Evolutionary conservation across 805 yeast species (phyloP), one percentile per base, ranked within the genome.

Genomic region (Lipomyces kockii): DNA sequence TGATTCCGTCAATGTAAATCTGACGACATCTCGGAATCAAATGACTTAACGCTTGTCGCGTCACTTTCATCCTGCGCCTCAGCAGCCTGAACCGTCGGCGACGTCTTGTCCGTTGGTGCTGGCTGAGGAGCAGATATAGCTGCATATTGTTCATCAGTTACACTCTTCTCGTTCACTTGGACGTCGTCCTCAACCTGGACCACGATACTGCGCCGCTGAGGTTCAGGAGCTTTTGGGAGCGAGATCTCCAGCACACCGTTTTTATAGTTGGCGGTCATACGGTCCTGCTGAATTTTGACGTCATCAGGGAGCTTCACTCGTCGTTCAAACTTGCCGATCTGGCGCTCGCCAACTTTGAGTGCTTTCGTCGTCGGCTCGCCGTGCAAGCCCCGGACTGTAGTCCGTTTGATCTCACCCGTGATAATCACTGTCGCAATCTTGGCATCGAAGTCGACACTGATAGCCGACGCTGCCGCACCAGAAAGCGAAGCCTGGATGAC

Each of bases 161-260:
- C 49, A n/a, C 2, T 29, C n/a, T 27, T n/a, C 12, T 2, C 51
- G 43, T 57, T n/a, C 46, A 20, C 20, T 14, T 14, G 37, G 11
- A 57, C 43, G 5, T 37, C 63, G 14, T 61, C 65, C 8, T 25
- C 64, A 7, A 27, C 25, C 25, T 37, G 35, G 61, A 56, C 49
- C 12, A 17, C 35, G 20, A 62, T 60, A 7, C 27, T 29, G 27
- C 46, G 59, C 32, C 58, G 58, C 35, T 17, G 20, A 39, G 29
- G 62, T 52, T 22, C 62, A 25, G 32, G 65, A 25, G 53, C 52
- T 65, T 83, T 83, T 70, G 86, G 86, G 56, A 83, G 77, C 3
- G 69, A 74, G 67, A 84, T 74, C 49, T 78, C 76, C 70, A 84
- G 76, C 49, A 84, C 79, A 67, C 87, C 87, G 68, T 83, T 77